Conservation (phyloP, 352 stramenopile genomes). For the Phytophthora cryptogea region DNA sequence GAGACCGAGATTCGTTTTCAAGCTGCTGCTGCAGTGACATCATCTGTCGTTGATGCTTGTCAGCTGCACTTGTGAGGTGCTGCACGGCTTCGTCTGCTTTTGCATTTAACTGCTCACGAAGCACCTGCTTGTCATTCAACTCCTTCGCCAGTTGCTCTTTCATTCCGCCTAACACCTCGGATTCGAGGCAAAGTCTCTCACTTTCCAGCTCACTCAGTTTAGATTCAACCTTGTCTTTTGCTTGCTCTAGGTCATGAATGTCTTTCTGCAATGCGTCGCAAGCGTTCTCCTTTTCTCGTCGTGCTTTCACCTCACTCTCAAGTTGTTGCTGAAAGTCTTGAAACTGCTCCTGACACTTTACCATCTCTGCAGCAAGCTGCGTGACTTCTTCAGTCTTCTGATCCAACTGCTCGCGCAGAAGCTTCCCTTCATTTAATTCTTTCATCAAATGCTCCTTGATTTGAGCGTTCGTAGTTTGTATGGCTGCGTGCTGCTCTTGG, state of each 20-base stretch:
- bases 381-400: conserved; percentile 14
- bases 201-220: conserved; percentile 29
- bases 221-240: conserved; percentile 15
- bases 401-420: conserved; percentile 44
- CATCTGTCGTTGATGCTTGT: conserved; percentile 22
- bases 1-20: conserved; percentile 17
- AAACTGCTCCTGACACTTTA: conserved; percentile 23
- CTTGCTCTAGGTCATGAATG: conserved; percentile 21
- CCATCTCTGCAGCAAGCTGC: conserved; percentile 1
- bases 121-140: conserved; percentile 44
- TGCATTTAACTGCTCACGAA: conserved; percentile 37
- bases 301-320: conserved; percentile 11
- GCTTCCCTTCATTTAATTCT: conserved; percentile 52
- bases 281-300: conserved; percentile 24
- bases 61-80: background rate
- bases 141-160: conserved; percentile 45
- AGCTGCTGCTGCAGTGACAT: conserved; percentile 25
- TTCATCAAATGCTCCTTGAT: conserved; percentile 58
- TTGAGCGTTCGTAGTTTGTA: conserved; percentile 37
- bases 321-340: conserved; percentile 20
- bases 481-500: conserved; percentile 33
- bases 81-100: conserved; percentile 13
- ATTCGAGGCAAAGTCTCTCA: conserved; percentile 26
- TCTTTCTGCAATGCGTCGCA: conserved; percentile 22
- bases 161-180: conserved; percentile 10